Conservation (phyloP, 31 red algal species). For the Endocladia muricata region DNA sequence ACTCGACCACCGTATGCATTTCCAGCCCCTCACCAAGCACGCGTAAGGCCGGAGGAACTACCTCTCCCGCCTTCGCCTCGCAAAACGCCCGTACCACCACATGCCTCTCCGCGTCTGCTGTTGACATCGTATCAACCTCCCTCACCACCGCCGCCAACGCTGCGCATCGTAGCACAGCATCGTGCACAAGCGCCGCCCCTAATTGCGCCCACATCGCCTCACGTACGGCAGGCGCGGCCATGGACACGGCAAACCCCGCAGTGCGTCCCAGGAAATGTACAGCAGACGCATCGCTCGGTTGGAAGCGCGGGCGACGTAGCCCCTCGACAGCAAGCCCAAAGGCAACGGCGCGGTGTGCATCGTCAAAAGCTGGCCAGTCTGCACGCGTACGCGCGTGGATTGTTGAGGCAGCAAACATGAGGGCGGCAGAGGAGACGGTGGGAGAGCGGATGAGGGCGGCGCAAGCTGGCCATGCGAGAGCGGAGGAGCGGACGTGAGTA, state of each 20-base stretch:
- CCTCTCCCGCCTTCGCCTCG: constrained; percentile 12
- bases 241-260: not conserved
- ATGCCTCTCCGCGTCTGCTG: constrained; percentile 14
- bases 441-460: constrained; percentile 3
- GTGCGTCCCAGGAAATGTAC: constrained; percentile 23
- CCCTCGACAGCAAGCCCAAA: constrained; percentile 12
- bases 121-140: constrained; percentile 14
- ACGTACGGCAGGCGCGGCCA: constrained; percentile 1
- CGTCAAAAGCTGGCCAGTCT: constrained; percentile 18
- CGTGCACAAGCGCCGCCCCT: not conserved
- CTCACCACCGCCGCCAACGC: constrained; percentile 21
- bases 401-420: constrained; percentile 15
- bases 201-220: constrained; percentile 26
- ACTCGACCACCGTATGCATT: not conserved
- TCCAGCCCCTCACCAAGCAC: not conserved
- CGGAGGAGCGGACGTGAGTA: not conserved
- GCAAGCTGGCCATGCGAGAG: constrained; percentile 8
- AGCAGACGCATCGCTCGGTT: not conserved
- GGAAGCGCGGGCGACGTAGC: not conserved
- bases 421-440: not conserved
- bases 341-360: not conserved
- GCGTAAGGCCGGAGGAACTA: constrained; percentile 15
- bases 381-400: constrained; percentile 12
- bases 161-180: constrained; percentile 8
- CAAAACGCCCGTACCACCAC: constrained; percentile 36